phyloP scores from a whole-genome alignment of 1,139 yeast genomes.

The Ogataea hybrid region DNA sequence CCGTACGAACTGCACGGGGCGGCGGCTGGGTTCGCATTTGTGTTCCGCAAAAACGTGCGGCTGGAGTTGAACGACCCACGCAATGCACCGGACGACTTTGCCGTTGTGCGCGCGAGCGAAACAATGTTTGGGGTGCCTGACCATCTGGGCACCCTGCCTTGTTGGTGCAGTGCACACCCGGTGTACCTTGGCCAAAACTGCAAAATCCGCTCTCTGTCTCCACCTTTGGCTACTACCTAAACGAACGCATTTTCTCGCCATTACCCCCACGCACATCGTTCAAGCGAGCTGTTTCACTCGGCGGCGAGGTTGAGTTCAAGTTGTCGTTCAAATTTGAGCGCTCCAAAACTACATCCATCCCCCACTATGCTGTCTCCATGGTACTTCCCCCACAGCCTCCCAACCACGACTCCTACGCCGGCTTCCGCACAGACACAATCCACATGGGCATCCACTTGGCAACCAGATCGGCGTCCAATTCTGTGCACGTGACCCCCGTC shows the following conservation, averaged over 20 bases:
- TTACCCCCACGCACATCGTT: background rate
- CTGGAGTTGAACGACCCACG: constrained; percentile 56
- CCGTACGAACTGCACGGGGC: constrained; percentile 73
- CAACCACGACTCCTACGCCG: constrained; percentile 72
- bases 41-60: constrained; percentile 68
- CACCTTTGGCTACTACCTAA: constrained; percentile 24
- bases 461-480: constrained; percentile 39
- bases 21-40: constrained; percentile 77
- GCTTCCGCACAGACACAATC: constrained; percentile 74
- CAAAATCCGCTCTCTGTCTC: constrained; percentile 17
- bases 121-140: constrained; percentile 72
- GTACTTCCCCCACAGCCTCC: constrained; percentile 61
- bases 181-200: constrained; percentile 18
- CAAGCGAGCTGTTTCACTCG: constrained; percentile 45
- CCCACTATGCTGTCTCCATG: constrained; percentile 70
- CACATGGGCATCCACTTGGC: constrained; percentile 63
- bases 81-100: constrained; percentile 59
- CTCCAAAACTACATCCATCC: constrained; percentile 54
- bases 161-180: no score
- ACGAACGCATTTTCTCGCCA: constrained; percentile 13
- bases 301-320: constrained; percentile 59
- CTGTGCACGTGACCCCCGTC: constrained; percentile 72
- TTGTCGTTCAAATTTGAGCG: constrained; percentile 63
- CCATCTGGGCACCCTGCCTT: constrained; percentile 54
- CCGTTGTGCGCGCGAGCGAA: constrained; percentile 63